Percentiles rank a stretch among this genome's conserved stretches.
These are phyloP conservation scores for Picea abies DNA, from an alignment of 83 land plant genomes.

Conservation along the genomic window DNA sequence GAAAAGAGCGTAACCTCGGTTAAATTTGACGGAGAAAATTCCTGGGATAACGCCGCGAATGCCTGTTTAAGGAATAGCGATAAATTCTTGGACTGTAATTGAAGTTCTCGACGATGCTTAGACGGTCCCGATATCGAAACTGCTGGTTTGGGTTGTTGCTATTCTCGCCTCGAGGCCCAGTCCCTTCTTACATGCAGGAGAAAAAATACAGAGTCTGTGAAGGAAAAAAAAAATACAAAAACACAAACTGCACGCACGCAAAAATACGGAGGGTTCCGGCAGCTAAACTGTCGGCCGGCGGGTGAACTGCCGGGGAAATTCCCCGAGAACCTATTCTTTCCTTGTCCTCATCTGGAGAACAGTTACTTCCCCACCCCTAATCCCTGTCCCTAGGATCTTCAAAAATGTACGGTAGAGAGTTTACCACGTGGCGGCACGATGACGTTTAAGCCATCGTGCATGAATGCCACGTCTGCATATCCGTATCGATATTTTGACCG, in stretches of 20 bases:
- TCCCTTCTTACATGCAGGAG: background rate
- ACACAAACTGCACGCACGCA: background rate
- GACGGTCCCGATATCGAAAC: too few species aligned
- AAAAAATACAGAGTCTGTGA: background rate
- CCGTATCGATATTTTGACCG: too few species aligned
- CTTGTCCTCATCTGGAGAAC: background rate
- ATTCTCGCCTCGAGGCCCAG: background rate
- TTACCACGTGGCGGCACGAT: background rate
- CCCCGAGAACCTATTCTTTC: background rate
- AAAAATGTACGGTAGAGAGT: background rate
- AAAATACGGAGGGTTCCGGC: background rate
- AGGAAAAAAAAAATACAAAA: background rate
- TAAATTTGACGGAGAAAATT: background rate
- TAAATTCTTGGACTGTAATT: background rate
- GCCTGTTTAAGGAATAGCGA: background rate
- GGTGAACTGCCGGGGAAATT: background rate
- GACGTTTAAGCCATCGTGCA: background rate
- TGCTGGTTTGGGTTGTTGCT: too few species aligned
- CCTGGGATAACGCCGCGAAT: background rate
- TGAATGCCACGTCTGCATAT: background rate
- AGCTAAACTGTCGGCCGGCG: background rate
- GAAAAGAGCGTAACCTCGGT: background rate
- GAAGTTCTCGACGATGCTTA: background rate
- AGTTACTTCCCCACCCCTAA: background rate
- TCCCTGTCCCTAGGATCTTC: slow-evolving; percentile 6